These are phyloP conservation scores for Candida nemodendra DNA, from an alignment of 805 yeast species.

Conservation along the genomic window DNA sequence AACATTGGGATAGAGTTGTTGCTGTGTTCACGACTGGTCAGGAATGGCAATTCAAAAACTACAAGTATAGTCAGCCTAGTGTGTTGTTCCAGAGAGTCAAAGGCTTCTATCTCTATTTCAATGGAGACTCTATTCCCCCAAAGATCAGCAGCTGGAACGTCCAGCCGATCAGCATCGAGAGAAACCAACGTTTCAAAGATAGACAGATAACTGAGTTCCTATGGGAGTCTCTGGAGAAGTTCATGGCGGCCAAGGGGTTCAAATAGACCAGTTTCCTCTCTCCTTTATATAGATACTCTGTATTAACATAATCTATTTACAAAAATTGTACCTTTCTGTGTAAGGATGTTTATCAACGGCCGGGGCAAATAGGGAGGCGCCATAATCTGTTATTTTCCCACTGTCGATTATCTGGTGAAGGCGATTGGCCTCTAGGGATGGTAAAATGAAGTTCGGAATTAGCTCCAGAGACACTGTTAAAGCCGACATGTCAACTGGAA, in stretches of 20 bases:
- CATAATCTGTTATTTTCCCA: too few species aligned
- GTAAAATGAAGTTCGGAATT: too few species aligned
- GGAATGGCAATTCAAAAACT: constrained; percentile 91
- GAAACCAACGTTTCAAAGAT: constrained; percentile 82
- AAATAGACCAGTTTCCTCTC: too few species aligned
- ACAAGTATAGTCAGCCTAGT: constrained; percentile 80
- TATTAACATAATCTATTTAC: too few species aligned
- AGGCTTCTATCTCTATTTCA: constrained; percentile 76
- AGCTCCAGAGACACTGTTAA: too few species aligned
- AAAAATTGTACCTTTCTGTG: too few species aligned
- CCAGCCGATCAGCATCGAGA: constrained; percentile 70
- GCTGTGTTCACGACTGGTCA: constrained; percentile 97
- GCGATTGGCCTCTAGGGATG: too few species aligned
- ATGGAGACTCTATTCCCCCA: constrained; percentile 77
- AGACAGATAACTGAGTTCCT: constrained; percentile 79
- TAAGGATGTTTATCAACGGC: too few species aligned
- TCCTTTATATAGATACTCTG: too few species aligned
- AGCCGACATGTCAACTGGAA: constrained; percentile 3
- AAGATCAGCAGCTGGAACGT: constrained; percentile 88
- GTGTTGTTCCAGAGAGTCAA: constrained; percentile 76
- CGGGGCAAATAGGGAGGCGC: too few species aligned
- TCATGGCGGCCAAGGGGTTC: constrained; percentile 67
- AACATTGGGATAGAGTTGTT: constrained; percentile 96
- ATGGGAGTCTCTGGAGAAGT: constrained; percentile 81
- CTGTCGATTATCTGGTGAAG: too few species aligned